phyloP scores from a whole-genome alignment of 805 yeast genomes.

The Phaffomyces thermotolerans region DNA sequence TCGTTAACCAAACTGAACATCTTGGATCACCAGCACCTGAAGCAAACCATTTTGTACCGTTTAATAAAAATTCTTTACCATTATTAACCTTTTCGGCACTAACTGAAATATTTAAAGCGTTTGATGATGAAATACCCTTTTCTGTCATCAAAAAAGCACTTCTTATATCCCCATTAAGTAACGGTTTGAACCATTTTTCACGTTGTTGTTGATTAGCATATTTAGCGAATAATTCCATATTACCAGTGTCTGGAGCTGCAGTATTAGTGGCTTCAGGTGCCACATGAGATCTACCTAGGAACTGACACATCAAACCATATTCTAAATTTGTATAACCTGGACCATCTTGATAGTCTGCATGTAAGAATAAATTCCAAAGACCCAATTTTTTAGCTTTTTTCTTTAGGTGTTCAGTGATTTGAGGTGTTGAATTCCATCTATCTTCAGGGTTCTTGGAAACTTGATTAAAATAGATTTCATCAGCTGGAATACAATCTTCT shows the following conservation, averaged over 20 bases:
- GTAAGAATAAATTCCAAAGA: slow-evolving; percentile 53
- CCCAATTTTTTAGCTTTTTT: slow-evolving; percentile 44
- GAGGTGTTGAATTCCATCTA: slow-evolving; percentile 44
- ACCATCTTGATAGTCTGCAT: slow-evolving; percentile 36
- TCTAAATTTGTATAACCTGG: slow-evolving; percentile 56
- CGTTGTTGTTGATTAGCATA: slow-evolving; percentile 36
- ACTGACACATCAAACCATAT: slow-evolving; percentile 58
- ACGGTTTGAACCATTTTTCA: slow-evolving; percentile 44
- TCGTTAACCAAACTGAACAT: slow-evolving; percentile 31
- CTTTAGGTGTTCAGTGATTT: slow-evolving; percentile 44
- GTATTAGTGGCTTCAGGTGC: slow-evolving; percentile 58
- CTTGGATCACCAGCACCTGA: slow-evolving; percentile 67
- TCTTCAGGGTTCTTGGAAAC: slow-evolving; percentile 31
- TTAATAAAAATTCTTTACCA: slow-evolving; percentile 41
- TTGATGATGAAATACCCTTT: slow-evolving; percentile 51
- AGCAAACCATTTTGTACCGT: slow-evolving; percentile 65
- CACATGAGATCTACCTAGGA: slow-evolving; percentile 45
- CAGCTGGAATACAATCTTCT: slow-evolving; percentile 51
- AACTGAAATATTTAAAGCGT: slow-evolving; percentile 51
- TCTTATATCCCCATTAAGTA: slow-evolving; percentile 46
- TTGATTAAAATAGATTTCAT: slow-evolving; percentile 35
- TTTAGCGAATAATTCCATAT: slow-evolving; percentile 36
- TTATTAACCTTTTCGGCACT: slow-evolving; percentile 30
- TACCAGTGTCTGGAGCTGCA: slow-evolving; percentile 60
- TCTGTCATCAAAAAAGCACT: slow-evolving; percentile 64